Evolutionary conservation across 2,329 filamentous ascomycete genomes (phyloP), one percentile per base, ranked within the genome.

Genomic region (Chaetomium sp.): DNA sequence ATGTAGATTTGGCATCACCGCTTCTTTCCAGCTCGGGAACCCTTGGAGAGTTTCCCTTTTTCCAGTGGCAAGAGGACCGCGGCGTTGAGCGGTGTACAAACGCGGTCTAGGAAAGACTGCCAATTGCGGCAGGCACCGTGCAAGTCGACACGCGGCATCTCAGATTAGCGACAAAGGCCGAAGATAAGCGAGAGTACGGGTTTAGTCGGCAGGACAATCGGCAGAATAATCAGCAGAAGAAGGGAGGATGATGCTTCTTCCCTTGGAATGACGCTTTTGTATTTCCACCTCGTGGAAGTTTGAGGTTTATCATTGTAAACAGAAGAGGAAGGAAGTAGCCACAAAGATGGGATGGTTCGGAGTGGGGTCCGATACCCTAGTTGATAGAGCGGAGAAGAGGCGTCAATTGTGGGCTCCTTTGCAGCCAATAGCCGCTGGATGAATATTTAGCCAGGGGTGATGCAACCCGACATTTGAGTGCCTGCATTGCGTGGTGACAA

Each of bases 1-100:
- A 21, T 4, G 42, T 42, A 58, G 29, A n/a, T n/a, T n/a, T n/a
- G 57, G 57, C 7, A 57, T 42, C 54, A 51, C 54, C 60, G 60
- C 60, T 31, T 45, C 60, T 57, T 63, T 6, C n/a, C 35, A 1
- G 29, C 5, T 12, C 19, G n/a, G 54, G 54, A 25, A 23, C 9
- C n/a, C 53, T 3, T 25, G 38, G 16, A 50, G 35, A 27, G 27
- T 35, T 57, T 4, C 7, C 1, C 8, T 25, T 51, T 54, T 23
- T 31, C 31, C 42, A 47, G 61, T 23, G 29, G 51, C 8, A n/a
- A 38, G 60, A 62, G 55, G 38, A 49, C 29, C 25, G 50, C 54
- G 62, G 65, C 56, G 59, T 64, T 62, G 42, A 54, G 65, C 65
- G 65, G 65, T 65, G 65, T 65, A 63, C 55, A 60, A 27, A 49